Evolutionary conservation across 352 stramenopile species (phyloP).

Genomic region (Globisporangium lucens): DNA sequence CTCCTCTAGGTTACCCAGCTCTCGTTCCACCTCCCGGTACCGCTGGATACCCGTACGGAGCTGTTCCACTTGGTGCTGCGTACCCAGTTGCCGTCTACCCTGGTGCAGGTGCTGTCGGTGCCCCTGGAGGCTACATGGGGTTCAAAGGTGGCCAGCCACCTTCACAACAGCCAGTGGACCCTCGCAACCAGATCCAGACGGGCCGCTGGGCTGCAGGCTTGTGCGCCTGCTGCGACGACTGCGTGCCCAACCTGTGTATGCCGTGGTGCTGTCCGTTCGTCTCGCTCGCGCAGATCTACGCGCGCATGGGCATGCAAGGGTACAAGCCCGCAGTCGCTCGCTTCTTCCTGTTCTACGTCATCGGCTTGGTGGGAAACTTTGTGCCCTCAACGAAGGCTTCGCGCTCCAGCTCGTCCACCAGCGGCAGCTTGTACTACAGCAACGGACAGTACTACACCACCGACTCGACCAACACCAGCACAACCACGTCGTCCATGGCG

Average conservation of each 20-base stretch:
- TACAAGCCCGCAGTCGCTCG: conserved; percentile 9
- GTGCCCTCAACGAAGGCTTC: not conserved
- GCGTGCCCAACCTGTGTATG: conserved; percentile 28
- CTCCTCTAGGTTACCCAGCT: not conserved
- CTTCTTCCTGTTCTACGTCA: conserved; percentile 11
- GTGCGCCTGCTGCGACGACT: conserved; percentile 26
- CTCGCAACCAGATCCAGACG: conserved; percentile 15
- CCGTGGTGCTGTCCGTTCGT: conserved; percentile 28
- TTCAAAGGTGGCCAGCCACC: not conserved
- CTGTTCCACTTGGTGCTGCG: not conserved
- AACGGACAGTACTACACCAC: not conserved
- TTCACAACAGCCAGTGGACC: not conserved
- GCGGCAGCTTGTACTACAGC: not conserved
- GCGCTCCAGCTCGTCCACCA: not conserved
- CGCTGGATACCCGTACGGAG: not conserved
- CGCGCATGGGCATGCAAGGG: conserved; percentile 18
- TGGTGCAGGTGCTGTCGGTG: not conserved
- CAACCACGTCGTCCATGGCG: not conserved
- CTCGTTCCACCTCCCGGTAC: not conserved
- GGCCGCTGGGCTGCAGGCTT: conserved; percentile 19
- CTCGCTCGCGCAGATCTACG: conserved; percentile 27
- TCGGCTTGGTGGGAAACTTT: not conserved
- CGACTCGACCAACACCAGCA: not conserved
- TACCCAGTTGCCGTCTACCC: not conserved
- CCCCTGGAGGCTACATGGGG: not conserved